Conservation (phyloP, 2,329 filamentous ascomycete species). For the Pseudocercospora crystallina region DNA sequence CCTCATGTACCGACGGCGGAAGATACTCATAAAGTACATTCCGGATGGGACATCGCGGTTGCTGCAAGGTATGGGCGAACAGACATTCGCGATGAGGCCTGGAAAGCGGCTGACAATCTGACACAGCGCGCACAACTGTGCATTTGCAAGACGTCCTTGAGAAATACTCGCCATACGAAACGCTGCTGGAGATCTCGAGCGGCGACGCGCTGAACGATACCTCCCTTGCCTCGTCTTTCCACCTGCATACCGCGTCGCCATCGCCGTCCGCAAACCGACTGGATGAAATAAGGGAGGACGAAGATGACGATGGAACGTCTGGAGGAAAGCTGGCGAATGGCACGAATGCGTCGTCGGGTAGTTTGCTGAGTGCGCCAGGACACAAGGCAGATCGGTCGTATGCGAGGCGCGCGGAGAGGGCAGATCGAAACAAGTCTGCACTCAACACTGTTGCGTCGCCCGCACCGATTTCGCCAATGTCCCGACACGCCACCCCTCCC, state of each 20-base stretch:
- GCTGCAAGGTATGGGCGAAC: constrained; percentile 71
- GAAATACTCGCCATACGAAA: constrained; percentile 81
- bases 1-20: constrained; percentile 82
- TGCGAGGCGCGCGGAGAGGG: constrained; percentile 21
- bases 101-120: constrained; percentile 1
- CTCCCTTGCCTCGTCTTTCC: constrained; percentile 82
- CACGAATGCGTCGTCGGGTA: constrained; percentile 13
- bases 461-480: not conserved
- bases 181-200: constrained; percentile 71
- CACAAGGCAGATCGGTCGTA: constrained; percentile 27
- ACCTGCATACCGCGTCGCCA: constrained; percentile 80
- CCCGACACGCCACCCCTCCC: not conserved
- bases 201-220: constrained; percentile 83
- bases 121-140: constrained; percentile 73
- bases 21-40: constrained; percentile 88
- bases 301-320: constrained; percentile 61
- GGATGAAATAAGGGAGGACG: constrained; percentile 92
- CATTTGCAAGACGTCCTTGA: constrained; percentile 63
- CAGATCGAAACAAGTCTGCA: constrained; percentile 21
- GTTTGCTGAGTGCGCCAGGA: constrained; percentile 23
- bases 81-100: not conserved
- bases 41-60: constrained; percentile 88
- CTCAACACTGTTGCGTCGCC: constrained; percentile 11
- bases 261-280: constrained; percentile 82
- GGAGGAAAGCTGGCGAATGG: constrained; percentile 3